Evolutionary conservation across 1,284 basidiomycete genomes (phyloP).

Genomic region (Austroboletus rostrupii): DNA sequence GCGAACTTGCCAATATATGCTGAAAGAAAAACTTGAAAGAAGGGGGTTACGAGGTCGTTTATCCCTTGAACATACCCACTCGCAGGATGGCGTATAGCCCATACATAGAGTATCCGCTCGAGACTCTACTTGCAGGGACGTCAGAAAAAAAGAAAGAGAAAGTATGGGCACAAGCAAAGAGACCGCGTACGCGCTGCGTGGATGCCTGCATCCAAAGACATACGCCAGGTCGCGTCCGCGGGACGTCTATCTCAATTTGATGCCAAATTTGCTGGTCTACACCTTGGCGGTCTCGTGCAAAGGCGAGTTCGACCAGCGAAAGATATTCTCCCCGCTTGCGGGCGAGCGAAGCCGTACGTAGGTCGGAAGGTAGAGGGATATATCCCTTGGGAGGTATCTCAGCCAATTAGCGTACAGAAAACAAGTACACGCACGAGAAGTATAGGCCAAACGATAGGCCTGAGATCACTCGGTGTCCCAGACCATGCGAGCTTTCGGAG

Average conservation of each 20-base stretch:
- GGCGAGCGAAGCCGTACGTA: slow-evolving; percentile 72
- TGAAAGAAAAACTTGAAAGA: slow-evolving; percentile 91
- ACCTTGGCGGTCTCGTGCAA: slow-evolving; percentile 76
- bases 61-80: slow-evolving; percentile 97
- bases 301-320: slow-evolving; percentile 88
- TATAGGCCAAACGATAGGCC: slow-evolving; percentile 93
- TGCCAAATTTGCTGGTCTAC: slow-evolving; percentile 97
- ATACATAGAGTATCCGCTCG: slow-evolving; percentile 92
- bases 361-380: slow-evolving; percentile 80
- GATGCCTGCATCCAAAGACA: slow-evolving; percentile 83
- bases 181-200: slow-evolving; percentile 72
- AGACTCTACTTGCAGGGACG: slow-evolving; percentile 58
- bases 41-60: slow-evolving; percentile 93
- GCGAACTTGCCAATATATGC: slow-evolving; percentile 76
- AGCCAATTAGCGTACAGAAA: slow-evolving; percentile 1
- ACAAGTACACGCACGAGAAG: slow-evolving; percentile 64
- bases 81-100: slow-evolving; percentile 96
- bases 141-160: slow-evolving; percentile 11
- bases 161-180: background rate
- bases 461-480: slow-evolving; percentile 84
- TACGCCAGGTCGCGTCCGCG: slow-evolving; percentile 89
- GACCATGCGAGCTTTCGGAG: slow-evolving; percentile 93
- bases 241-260: slow-evolving; percentile 96
- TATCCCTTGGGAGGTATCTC: slow-evolving; percentile 66
- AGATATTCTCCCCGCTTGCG: slow-evolving; percentile 92